Evolutionary conservation across 129 eudicot species (phyloP), one percentile per base, ranked within the genome.

Genomic region (Artemisia argyi): DNA sequence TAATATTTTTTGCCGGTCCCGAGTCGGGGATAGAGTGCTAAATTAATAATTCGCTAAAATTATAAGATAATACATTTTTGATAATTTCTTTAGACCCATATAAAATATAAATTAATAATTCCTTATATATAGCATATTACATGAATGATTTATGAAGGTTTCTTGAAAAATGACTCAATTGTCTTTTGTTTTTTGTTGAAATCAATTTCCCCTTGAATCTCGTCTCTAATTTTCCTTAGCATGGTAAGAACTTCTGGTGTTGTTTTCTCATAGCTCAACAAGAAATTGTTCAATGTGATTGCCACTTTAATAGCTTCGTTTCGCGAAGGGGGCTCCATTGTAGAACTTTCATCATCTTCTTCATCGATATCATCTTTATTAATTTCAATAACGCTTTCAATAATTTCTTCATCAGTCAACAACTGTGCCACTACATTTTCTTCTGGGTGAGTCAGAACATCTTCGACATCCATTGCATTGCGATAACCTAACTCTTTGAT

Each of bases 1-100:
- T 76, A 76, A 76, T 68, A 76, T 66, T 76, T 76, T 76, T 66
- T 59, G 73, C 68, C 80, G 50, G 73, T 76, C 68, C 74, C 74
- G 74, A 76, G 49, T 76, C 80, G 80, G 68, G 66, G 80, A 76
- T 66, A 76, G 61, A 74, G 60, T 76, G 80, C 61, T 76, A 57
- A 76, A 76, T 68, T 76, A 76, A 76, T 67, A 76, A 76, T 76
- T 76, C 80, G 80, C 80, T 76, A 76, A 76, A 76, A 76, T 76
- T 76, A 76, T 76, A 67, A 76, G 80, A 76, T 76, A 67, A 67
- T 67, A 76, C 80, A 67, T 56, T 76, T 76, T 76, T 76, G 74
- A 76, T 67, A 75, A 75, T 75, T 75, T 66, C 73, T 75, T 56
- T 73, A 73, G 78, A 62, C 76, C 76, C 46, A n/a, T n/a, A n/a